Evolutionary conservation across 371 early-diverging fungal species (phyloP), one percentile per base, ranked within the genome.

Genomic region (Syncephalastrum monosporum): DNA sequence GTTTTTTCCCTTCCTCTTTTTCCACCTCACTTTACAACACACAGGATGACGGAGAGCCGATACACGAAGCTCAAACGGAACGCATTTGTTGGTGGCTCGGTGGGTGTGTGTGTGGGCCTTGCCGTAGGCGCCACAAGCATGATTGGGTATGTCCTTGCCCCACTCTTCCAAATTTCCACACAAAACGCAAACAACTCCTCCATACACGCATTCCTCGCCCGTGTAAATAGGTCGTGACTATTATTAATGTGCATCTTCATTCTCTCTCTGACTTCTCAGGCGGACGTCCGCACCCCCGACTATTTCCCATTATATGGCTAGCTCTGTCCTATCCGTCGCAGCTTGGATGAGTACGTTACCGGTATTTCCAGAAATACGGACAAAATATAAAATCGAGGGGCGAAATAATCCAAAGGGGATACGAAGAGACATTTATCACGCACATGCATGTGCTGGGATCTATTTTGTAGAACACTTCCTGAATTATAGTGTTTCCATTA

Each of bases 291-390:
- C 47, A 33, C 58, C 51, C 23, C 38, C 38, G 2, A 58, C 59
- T 12, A 19, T 64, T 16, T 64, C 64, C 27, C 60, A 52, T 42
- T 65, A 60, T 51, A 65, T 65, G 61, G 58, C 61, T 2, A 50
- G 60, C 38, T 65, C 66, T 21, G 60, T 55, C 6, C 44, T 60
- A 19, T 65, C 65, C 24, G 61, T 61, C 5, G 66, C 61, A 25
- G 61, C 66, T n/a, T 65, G 57, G 55, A 56, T 65, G 53, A 58
- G 66, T 65, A 65, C 53, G 63, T 57, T 29, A 49, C 47, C 7
- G 23, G 23, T 23, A 46, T 46, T 16, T 15, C 47, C 23, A 46
- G 16, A 46, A 16, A 23, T 42, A 54, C 17, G 14, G 19, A 54
- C 3, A 13, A 4, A 10, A 27, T 29, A n/a, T 27, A 21, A 25